phyloP scores from a whole-genome alignment of 1,284 basidiomycete genomes.

The Rugosomyces carneus region DNA sequence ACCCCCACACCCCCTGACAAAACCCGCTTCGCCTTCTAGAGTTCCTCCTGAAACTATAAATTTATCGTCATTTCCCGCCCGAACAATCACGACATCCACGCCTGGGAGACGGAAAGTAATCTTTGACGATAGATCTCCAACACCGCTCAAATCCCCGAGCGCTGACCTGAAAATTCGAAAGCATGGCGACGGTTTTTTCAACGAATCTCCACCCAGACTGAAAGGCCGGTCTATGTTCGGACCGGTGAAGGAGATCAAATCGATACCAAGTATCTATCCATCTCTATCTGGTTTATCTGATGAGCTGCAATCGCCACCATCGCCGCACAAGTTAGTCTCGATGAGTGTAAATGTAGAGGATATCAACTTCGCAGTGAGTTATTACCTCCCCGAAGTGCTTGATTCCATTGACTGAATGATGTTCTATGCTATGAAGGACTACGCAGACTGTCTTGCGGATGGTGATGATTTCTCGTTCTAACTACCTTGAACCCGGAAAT shows the following conservation, averaged over 20 bases:
- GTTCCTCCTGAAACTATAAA: too few relatives aligned
- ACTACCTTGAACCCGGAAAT: too few relatives aligned
- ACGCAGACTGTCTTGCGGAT: background rate
- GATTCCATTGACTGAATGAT: background rate
- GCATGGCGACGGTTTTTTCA: background rate
- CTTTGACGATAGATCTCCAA: background rate
- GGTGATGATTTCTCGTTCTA: background rate
- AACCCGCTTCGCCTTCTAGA: too few relatives aligned
- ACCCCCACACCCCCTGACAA: background rate
- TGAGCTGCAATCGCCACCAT: too few relatives aligned
- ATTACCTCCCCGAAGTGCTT: background rate
- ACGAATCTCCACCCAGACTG: background rate
- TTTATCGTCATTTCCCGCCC: too few relatives aligned
- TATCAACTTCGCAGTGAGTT: background rate
- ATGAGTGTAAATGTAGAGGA: background rate
- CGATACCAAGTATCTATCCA: background rate
- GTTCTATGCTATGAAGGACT: background rate
- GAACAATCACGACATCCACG: background rate
- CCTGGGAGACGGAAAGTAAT: background rate
- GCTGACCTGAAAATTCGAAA: background rate
- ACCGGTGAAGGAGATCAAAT: background rate
- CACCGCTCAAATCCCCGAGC: background rate
- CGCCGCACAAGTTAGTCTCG: background rate
- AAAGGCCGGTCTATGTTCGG: background rate
- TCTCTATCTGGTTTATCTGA: background rate